Evolutionary conservation across 768 basidiomycete genomes (phyloP), one percentile per base, ranked within the genome.

Genomic region (Pseudohyphozyma bogoriensis): DNA sequence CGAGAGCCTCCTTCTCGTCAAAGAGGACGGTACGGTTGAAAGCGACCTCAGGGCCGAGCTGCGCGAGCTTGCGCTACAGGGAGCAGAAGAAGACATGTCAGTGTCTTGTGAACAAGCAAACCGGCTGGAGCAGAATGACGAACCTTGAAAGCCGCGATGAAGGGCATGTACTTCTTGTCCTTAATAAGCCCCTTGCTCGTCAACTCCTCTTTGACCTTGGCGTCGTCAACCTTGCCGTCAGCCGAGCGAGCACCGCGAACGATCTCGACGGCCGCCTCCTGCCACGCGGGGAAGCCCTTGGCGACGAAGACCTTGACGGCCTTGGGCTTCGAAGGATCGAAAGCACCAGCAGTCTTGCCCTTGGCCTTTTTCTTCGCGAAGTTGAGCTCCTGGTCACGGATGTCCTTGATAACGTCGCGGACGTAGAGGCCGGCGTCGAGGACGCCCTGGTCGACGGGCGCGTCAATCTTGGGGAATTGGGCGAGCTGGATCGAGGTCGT

Each of bases 111-210:
- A 33, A n/a, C 12, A 16, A 29, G 9, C 29, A 42, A 28, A 0
- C 9, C n/a, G 4, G 24, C 13, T 49, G 26, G 24, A 58, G 44
- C 50, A 42, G 9, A 15, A n/a, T 7, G 24, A 70, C 78, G 39
- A 55, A 91, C 93, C 84, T 95, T 92, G 83, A 96, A 87, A 33
- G 79, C 76, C 60, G 93, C 87, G 49, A 91, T 82, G 76, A 93
- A 96, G 9, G 92, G 92, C 93, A 96, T 97, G 44, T 81, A 81
- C 45, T 31, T 28, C 78, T 97, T 97, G 76, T 97, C 90, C 80
- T 95, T 96, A 76, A 91, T 84, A 72, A 96, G 72, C 7, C 88
- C 90, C 26, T 78, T 79, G 71, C 81, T 78, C 12, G 79, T 79
- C 72, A 97, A 72, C 66, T 81, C 67, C 68, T 82, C 77, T 72